phyloP scores from a whole-genome alignment of 805 yeast genomes.

The Saccharomyces paradoxus region DNA sequence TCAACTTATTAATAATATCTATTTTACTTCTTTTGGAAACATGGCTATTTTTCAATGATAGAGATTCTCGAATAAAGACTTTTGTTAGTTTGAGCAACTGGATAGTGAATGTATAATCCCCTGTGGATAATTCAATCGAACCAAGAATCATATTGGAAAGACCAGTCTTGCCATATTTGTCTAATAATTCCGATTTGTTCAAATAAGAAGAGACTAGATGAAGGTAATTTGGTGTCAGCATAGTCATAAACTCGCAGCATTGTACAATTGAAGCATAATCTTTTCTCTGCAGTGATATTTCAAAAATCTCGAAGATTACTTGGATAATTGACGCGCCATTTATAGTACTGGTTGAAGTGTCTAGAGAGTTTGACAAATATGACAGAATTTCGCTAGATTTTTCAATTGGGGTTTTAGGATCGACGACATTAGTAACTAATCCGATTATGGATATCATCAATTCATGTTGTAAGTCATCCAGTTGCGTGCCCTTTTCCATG shows the following conservation, averaged over 20 bases:
- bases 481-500: slow-evolving; percentile 27
- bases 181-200: slow-evolving; percentile 56
- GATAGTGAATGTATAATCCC: slow-evolving; percentile 57
- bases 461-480: slow-evolving; percentile 29
- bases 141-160: slow-evolving; percentile 54
- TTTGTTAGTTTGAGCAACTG: slow-evolving; percentile 49
- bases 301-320: slow-evolving; percentile 56
- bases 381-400: slow-evolving; percentile 35
- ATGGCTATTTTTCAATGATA: slow-evolving; percentile 29
- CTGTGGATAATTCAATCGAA: slow-evolving; percentile 61
- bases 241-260: slow-evolving; percentile 43
- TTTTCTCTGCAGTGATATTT: slow-evolving; percentile 54
- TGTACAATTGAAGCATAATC: slow-evolving; percentile 38
- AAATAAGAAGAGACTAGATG: slow-evolving; percentile 75
- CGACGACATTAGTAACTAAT: slow-evolving; percentile 41
- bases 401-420: slow-evolving; percentile 31
- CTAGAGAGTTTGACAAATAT: slow-evolving; percentile 36
- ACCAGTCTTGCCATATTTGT: slow-evolving; percentile 58
- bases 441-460: slow-evolving; percentile 43
- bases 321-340: slow-evolving; percentile 38
- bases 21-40: slow-evolving; percentile 38
- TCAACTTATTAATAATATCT: slow-evolving; percentile 46
- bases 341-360: slow-evolving; percentile 24
- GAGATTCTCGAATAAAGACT: slow-evolving; percentile 44
- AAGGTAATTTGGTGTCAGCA: slow-evolving; percentile 43